phyloP scores from a whole-genome alignment of 768 basidiomycete genomes.

The Trametopsis cervina region DNA sequence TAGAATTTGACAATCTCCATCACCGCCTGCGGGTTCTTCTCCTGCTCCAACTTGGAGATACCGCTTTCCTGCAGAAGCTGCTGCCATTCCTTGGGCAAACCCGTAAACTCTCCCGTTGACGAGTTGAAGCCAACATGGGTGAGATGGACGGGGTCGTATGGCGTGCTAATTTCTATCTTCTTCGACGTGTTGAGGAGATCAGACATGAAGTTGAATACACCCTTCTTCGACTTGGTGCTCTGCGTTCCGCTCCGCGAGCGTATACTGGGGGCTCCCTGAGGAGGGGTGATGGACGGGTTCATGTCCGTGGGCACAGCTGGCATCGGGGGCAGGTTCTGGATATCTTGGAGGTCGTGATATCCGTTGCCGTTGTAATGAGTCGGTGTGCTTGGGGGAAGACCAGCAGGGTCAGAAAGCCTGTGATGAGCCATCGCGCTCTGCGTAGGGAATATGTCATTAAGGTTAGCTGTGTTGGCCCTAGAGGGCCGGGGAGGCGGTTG shows the following conservation, averaged over 20 bases:
- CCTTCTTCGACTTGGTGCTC: slow-evolving; percentile 45
- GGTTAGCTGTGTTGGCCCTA: slow-evolving; percentile 75
- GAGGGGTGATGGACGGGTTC: slow-evolving; percentile 12
- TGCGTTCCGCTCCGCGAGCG: slow-evolving; percentile 38
- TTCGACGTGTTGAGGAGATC: slow-evolving; percentile 74
- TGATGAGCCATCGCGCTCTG: slow-evolving; percentile 36
- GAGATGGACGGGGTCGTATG: slow-evolving; percentile 98
- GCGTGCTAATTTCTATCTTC: slow-evolving; percentile 90
- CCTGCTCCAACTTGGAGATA: slow-evolving; percentile 90
- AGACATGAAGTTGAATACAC: slow-evolving; percentile 57
- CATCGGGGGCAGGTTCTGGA: slow-evolving; percentile 11
- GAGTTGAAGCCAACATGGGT: slow-evolving; percentile 99
- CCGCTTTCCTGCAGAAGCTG: slow-evolving; percentile 93
- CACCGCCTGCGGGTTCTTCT: slow-evolving; percentile 95
- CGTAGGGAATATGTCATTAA: slow-evolving; percentile 63
- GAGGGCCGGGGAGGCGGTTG: slow-evolving; percentile 75
- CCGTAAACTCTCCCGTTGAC: slow-evolving; percentile 96
- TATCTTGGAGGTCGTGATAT: slow-evolving; percentile 18
- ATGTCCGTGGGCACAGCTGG: slow-evolving; percentile 14
- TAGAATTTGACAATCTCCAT: slow-evolving; percentile 99
- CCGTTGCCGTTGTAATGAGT: slow-evolving; percentile 20
- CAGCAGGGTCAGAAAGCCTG: slow-evolving; percentile 44
- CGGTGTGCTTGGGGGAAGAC: slow-evolving; percentile 27
- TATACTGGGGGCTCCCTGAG: slow-evolving; percentile 21
- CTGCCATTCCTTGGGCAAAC: slow-evolving; percentile 98